These are phyloP conservation scores for Tuber umbilicatum DNA, from an alignment of 495 filamentous ascomycete species.

Conservation along the genomic window DNA sequence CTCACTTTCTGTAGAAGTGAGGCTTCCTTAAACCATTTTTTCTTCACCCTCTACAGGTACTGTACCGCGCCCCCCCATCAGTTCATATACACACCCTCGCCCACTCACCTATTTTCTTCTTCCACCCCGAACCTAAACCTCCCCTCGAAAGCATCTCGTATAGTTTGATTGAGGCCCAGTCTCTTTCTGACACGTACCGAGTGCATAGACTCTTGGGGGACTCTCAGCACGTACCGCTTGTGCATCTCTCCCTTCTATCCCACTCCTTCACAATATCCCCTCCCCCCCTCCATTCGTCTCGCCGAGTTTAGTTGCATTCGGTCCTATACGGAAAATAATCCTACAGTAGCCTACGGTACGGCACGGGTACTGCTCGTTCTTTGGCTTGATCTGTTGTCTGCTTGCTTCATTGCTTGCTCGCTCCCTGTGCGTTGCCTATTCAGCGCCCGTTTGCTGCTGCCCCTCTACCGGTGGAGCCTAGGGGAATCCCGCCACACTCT, in stretches of 20 bases:
- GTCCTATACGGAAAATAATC: background rate
- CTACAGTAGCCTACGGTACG: background rate
- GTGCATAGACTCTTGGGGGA: constrained; percentile 20
- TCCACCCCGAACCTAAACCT: background rate
- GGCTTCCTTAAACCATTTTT: background rate
- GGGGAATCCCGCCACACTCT: constrained; percentile 12
- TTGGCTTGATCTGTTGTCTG: constrained; percentile 1
- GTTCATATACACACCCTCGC: background rate
- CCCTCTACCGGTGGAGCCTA: background rate
- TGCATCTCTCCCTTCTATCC: background rate
- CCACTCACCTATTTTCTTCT: background rate
- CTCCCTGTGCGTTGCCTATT: background rate
- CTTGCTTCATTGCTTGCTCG: background rate
- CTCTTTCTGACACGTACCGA: constrained; percentile 26
- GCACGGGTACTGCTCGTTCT: background rate
- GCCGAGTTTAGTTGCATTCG: background rate
- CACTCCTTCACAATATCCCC: background rate
- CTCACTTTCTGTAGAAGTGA: background rate
- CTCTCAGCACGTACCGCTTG: background rate
- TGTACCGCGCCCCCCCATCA: background rate
- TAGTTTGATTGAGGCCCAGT: constrained; percentile 21
- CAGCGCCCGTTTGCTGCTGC: background rate
- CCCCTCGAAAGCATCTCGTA: background rate
- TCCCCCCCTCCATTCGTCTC: background rate
- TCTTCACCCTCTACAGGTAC: background rate